phyloP scores from a whole-genome alignment of 2,329 filamentous ascomycete species.

The Colletotrichum sp. region DNA sequence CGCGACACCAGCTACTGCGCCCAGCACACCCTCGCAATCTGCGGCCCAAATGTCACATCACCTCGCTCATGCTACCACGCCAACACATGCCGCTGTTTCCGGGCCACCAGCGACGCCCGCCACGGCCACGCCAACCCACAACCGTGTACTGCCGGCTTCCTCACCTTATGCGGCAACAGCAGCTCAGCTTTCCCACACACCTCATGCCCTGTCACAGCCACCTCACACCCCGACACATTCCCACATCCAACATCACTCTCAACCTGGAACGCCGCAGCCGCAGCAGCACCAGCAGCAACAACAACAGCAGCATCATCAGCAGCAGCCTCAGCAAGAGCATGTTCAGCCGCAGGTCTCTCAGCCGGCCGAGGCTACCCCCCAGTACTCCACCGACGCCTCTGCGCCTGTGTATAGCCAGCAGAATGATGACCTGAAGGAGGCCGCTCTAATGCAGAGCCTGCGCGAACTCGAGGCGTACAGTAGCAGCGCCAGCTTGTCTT shows the following conservation, averaged over 20 bases:
- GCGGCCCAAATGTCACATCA: constrained; percentile 15
- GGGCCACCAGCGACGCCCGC: constrained; percentile 1
- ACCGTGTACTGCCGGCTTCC: background rate
- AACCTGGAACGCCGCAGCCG: constrained; percentile 15
- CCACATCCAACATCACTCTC: constrained; percentile 8
- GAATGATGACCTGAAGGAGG: constrained; percentile 18
- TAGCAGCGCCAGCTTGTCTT: constrained; percentile 8
- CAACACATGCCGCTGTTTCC: constrained; percentile 1
- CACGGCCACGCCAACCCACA: background rate
- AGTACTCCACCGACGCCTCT: constrained; percentile 3
- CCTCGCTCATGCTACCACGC: constrained; percentile 7
- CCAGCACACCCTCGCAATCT: constrained; percentile 7
- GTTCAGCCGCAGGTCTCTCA: constrained; percentile 18
- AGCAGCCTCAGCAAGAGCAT: constrained; percentile 22
- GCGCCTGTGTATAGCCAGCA: constrained; percentile 15
- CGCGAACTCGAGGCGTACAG: constrained; percentile 22
- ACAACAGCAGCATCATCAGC: constrained; percentile 19
- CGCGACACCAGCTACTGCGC: constrained; percentile 1
- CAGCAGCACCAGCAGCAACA: constrained; percentile 16
- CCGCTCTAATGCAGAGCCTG: constrained; percentile 20
- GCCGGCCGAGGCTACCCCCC: background rate
- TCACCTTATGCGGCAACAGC: constrained; percentile 16
- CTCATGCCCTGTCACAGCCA: constrained; percentile 3
- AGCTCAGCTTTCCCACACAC: constrained; percentile 11
- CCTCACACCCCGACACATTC: constrained; percentile 11